Evolutionary conservation across 305 asterid species (phyloP).

Genomic region (Stenogyne calaminthoides): DNA sequence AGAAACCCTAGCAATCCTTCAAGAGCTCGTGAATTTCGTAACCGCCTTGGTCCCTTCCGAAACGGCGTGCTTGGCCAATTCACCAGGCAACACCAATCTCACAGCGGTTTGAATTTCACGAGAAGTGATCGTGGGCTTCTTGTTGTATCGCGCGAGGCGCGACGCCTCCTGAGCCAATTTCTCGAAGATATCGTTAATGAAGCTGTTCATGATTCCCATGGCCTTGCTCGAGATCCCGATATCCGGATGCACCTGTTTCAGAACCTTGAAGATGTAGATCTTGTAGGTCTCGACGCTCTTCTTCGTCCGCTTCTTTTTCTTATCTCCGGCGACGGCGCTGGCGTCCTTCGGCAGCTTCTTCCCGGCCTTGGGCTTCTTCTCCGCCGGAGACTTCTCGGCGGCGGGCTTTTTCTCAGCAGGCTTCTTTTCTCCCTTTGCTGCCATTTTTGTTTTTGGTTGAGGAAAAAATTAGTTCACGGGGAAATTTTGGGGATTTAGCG

Average conservation of each 20-base stretch:
- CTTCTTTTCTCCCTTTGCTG: conserved; percentile 60
- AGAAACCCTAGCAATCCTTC: conserved; percentile 17
- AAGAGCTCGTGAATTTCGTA: conserved; percentile 67
- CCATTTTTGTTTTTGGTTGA: conserved; percentile 35
- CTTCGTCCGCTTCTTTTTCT: conserved; percentile 58
- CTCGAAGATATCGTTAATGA: conserved; percentile 69
- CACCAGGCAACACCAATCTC: conserved; percentile 66
- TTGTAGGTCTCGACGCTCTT: conserved; percentile 61
- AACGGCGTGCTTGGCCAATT: conserved; percentile 68
- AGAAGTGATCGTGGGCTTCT: conserved; percentile 71
- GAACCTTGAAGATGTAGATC: conserved; percentile 72
- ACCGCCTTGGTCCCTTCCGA: conserved; percentile 75
- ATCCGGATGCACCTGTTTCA: conserved; percentile 67
- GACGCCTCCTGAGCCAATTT: conserved; percentile 64
- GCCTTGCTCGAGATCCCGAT: conserved; percentile 73
- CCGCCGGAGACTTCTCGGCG: conserved; percentile 52
- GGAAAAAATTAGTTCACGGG: not conserved
- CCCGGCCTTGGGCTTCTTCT: conserved; percentile 66
- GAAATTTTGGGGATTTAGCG: not conserved
- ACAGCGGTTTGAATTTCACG: conserved; percentile 76
- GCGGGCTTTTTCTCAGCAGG: conserved; percentile 51
- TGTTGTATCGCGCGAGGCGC: conserved; percentile 61
- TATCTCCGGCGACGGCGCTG: conserved; percentile 49
- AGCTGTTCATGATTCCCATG: conserved; percentile 76
- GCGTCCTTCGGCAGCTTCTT: conserved; percentile 61